Percentiles rank a stretch among this genome's conserved stretches.
These are phyloP conservation scores for Gelatoporia subvermispora DNA, from an alignment of 768 basidiomycete species.

Conservation along the genomic window DNA sequence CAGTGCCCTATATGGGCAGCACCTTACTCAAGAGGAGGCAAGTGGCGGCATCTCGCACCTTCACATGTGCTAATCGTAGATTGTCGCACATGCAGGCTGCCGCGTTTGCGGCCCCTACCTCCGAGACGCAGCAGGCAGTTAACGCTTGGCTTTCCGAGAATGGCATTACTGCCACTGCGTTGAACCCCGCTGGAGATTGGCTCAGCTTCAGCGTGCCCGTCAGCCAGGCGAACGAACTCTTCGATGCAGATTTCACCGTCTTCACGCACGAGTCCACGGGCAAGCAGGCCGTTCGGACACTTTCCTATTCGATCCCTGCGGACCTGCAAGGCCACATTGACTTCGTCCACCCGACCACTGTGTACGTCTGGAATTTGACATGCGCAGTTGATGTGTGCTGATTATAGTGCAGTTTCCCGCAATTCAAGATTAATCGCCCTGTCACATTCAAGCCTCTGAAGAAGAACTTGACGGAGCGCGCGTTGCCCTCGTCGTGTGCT, in stretches of 20 bases:
- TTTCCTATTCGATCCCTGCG: conserved; percentile 27
- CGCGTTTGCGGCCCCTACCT: conserved; percentile 15
- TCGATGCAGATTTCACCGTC: conserved; percentile 25
- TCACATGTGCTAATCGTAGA: neutral
- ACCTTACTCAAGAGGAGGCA: conserved; percentile 50
- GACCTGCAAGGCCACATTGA: conserved; percentile 22
- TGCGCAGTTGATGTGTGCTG: neutral
- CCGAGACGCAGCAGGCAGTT: conserved; percentile 20
- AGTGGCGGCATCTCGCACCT: neutral
- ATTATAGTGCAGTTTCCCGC: conserved; percentile 3
- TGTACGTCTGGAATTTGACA: conserved; percentile 10
- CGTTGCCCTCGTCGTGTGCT: conserved; percentile 18
- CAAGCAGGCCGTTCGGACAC: conserved; percentile 22
- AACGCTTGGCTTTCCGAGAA: conserved; percentile 22
- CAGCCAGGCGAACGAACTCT: conserved; percentile 24
- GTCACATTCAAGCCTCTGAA: conserved; percentile 13
- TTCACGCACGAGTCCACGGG: conserved; percentile 22
- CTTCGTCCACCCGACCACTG: conserved; percentile 27
- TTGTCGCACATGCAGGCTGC: conserved; percentile 6
- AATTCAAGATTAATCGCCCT: conserved; percentile 3
- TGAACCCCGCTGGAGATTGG: conserved; percentile 27
- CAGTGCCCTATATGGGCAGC: conserved; percentile 41
- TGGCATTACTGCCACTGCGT: conserved; percentile 16
- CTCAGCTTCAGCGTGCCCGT: conserved; percentile 20
- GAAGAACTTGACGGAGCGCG: conserved; percentile 7